Evolutionary conservation across 352 stramenopile species (phyloP).

Genomic region (Phytopythium ostracodes): DNA sequence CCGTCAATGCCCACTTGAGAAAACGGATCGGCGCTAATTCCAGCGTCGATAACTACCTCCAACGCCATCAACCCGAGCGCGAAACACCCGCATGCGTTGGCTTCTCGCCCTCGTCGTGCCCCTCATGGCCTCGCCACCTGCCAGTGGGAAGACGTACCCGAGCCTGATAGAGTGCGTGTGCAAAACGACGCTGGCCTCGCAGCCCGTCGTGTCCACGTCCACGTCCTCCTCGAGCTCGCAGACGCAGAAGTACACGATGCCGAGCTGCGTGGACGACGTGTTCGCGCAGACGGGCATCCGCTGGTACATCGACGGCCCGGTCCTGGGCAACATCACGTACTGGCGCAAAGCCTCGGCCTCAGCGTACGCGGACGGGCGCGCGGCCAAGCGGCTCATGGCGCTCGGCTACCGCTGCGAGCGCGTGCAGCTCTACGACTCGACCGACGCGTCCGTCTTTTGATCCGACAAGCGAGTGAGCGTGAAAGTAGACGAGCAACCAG

Average conservation of each 20-base stretch:
- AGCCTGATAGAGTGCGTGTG: conserved; percentile 75
- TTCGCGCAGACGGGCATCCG: conserved; percentile 76
- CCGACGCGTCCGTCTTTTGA: conserved; percentile 36
- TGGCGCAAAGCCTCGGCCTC: conserved; percentile 34
- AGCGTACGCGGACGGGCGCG: conserved; percentile 43
- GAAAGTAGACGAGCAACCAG: too few relatives aligned
- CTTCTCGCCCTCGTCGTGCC: too few relatives aligned
- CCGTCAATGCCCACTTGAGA: not conserved
- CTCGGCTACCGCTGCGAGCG: conserved; percentile 68
- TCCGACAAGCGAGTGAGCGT: too few relatives aligned
- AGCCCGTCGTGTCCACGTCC: conserved; percentile 46
- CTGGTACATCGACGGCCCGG: conserved; percentile 73
- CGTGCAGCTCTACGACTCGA: conserved; percentile 67
- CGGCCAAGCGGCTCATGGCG: conserved; percentile 56
- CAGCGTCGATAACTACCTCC: not conserved
- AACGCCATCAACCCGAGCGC: not conserved
- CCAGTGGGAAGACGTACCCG: conserved; percentile 28
- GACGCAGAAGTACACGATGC: conserved; percentile 46
- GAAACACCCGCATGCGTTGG: too few relatives aligned
- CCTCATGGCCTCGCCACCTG: too few relatives aligned
- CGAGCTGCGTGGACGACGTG: conserved; percentile 74
- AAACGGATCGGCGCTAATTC: conserved; percentile 2
- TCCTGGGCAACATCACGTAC: conserved; percentile 54
- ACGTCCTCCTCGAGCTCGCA: conserved; percentile 29
- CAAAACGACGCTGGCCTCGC: conserved; percentile 54